Base-by-base conservation (phyloP, 352 stramenopile genomes). In the Phytopythium aichiense region DNA sequence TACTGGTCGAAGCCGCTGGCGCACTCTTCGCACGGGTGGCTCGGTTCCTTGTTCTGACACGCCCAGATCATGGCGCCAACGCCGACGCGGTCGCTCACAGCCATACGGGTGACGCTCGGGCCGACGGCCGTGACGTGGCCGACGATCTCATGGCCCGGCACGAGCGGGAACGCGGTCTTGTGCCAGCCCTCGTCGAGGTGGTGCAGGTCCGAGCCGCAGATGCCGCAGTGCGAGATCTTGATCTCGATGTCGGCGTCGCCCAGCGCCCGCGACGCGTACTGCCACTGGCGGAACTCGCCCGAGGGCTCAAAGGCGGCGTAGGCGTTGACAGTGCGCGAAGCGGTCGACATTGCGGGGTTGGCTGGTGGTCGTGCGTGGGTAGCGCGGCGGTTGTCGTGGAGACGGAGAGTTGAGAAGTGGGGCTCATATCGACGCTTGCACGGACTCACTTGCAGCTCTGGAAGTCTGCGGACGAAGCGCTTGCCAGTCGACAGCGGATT, bases 21-120 rank as follows among this genome's bases (percentile, higher is more conserved):
- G 58, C 88, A 96, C 31, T 77, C 51, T 0, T 79, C 69, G 65
- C 87, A 96, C 4, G 58, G 61, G 2, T 37, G 42, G 52, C 72
- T 85, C 6, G 63, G 68, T 63, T 91, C 70, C 52, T 88, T 79
- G 42, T 77, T 71, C 28, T 68, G 54, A 60, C 84, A 94, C 18
- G 69, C 73, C 60, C 76, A 81, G 30, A 90, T 77, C 54, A 91
- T 76, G 37, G 77, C 88, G 20, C 87, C 87, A n/a, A 96, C 84
- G 53, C 87, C 86, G 3, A 89, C 82, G n/a, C 68, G 57, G 61
- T 94, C 81, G 18, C 79, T 56, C 75, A 80, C 67, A 79, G 78
- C 52, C 66, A 80, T 49, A 52, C 75, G 18, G 38, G 58, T 59
- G 16, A 64, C 60, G 12, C 65, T 63, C 16, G 51, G n/a, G 69